Evolutionary conservation across 768 basidiomycete genomes (phyloP).

Genomic region (Trametes sanguinea): DNA sequence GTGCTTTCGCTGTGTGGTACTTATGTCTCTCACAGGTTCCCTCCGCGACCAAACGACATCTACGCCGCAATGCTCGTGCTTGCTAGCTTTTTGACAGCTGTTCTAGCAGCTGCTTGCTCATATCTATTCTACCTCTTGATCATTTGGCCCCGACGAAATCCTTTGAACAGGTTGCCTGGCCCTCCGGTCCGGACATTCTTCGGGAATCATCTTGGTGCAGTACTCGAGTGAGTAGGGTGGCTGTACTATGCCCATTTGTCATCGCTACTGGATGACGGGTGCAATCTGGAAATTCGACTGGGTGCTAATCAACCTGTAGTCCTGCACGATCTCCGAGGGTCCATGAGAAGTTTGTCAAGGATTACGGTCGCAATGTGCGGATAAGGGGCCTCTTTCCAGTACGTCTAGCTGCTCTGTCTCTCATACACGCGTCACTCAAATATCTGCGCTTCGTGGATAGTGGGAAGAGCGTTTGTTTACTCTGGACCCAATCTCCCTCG

Average conservation of each 20-base stretch:
- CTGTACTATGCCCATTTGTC: neutral
- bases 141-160: conserved; percentile 37
- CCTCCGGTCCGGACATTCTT: conserved; percentile 55
- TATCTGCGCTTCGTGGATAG: conserved; percentile 27
- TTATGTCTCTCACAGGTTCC: neutral
- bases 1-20: conserved; percentile 2
- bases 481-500: conserved; percentile 73
- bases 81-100: conserved; percentile 10
- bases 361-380: conserved; percentile 70
- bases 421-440: neutral
- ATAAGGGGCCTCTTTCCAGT: conserved; percentile 71
- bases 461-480: conserved; percentile 82
- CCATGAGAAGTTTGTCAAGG: conserved; percentile 53
- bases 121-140: conserved; percentile 33
- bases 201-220: conserved; percentile 51
- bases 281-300: neutral
- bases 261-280: neutral
- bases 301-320: conserved; percentile 34
- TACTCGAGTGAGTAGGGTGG: conserved; percentile 55
- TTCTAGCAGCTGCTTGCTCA: neutral
- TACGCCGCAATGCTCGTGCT: neutral
- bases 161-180: conserved; percentile 59
- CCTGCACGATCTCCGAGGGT: conserved; percentile 53
- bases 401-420: conserved; percentile 34
- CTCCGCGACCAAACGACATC: neutral